Evolutionary conservation across 2,329 filamentous ascomycete genomes (phyloP).

Genomic region (Aspergillus aculeatinus): DNA sequence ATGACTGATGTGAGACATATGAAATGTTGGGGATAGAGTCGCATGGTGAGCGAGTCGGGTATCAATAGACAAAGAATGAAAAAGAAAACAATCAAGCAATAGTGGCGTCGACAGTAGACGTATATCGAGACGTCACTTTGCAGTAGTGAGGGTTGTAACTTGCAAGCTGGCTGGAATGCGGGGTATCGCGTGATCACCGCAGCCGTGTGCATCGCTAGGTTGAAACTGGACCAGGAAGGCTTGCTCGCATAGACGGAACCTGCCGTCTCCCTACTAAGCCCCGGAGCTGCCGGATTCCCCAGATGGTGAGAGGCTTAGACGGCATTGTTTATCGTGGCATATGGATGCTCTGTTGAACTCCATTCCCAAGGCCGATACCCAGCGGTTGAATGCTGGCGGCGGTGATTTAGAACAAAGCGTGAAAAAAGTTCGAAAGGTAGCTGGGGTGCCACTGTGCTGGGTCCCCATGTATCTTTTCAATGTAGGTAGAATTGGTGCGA

Average conservation of each 20-base stretch:
- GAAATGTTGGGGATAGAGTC: not conserved
- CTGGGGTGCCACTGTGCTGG: not conserved
- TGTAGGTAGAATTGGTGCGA: not conserved
- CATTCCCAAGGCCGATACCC: not conserved
- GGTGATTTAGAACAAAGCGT: not conserved
- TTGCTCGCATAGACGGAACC: constrained; percentile 1
- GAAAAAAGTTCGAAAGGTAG: not conserved
- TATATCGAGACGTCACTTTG: constrained; percentile 1
- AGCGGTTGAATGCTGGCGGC: not conserved
- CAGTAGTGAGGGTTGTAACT: not conserved
- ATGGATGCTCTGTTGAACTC: not conserved
- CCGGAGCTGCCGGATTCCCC: not conserved
- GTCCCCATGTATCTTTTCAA: not conserved
- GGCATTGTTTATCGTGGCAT: not conserved
- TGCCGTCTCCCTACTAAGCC: not conserved
- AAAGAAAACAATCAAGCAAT: constrained; percentile 4
- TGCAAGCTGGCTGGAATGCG: not conserved
- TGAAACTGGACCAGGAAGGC: not conserved
- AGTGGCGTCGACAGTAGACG: constrained; percentile 3
- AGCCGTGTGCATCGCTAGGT: not conserved
- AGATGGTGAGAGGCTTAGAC: not conserved
- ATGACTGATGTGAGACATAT: not conserved
- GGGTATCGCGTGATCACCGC: not conserved
- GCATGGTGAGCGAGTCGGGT: not conserved
- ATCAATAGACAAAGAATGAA: not conserved